Evolutionary conservation across 148 eudicot species (phyloP), one percentile per base, ranked within the genome.

Genomic region (Persicaria maculosa): DNA sequence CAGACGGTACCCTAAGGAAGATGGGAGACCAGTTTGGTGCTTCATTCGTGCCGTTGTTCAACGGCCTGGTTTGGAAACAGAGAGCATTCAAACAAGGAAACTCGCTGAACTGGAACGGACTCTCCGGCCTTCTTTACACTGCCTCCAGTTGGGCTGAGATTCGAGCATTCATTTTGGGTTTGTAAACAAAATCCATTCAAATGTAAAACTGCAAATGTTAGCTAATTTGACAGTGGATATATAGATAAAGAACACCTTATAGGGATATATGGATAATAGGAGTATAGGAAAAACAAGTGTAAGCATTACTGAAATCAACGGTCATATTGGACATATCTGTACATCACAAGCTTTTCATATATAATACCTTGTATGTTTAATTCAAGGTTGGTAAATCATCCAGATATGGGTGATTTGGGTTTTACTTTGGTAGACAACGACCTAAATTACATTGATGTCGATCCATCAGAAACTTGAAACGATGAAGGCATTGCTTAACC

Each of bases 91-190:
- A 17, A 6, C 84, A 89, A 54, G 84, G 77, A 71, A 47, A 64
- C 57, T 71, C 85, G 45, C 75, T 82, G 50, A 50, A 50, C 20
- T 90, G 97, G 97, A 88, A 89, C 62, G 78, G 89, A 14, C 75
- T 78, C 20, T 84, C 96, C 9, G 96, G 96, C 7, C 72, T 85
- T 76, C 85, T 93, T 25, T 93, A 89, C 80, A 93, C 98, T 2
- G 94, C 88, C 48, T 84, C 88, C 47, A 85, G 88, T 72, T 93
- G 97, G 98, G 89, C 91, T 19, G 98, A 93, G 78, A 88, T 93
- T 72, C 92, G 87, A 74, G 91, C 94, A 40, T 91, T 93, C 75
- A 75, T 93, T 71, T 84, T 88, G 76, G 98, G 98, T 64, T 77
- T 70, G 9, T 31, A 31, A 31, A 31, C 2, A 31, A 31, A 31